Percentiles rank a stretch among this genome's conserved stretches.
Conservation (phyloP, 768 basidiomycete genomes). For the Suillus ampliporus region DNA sequence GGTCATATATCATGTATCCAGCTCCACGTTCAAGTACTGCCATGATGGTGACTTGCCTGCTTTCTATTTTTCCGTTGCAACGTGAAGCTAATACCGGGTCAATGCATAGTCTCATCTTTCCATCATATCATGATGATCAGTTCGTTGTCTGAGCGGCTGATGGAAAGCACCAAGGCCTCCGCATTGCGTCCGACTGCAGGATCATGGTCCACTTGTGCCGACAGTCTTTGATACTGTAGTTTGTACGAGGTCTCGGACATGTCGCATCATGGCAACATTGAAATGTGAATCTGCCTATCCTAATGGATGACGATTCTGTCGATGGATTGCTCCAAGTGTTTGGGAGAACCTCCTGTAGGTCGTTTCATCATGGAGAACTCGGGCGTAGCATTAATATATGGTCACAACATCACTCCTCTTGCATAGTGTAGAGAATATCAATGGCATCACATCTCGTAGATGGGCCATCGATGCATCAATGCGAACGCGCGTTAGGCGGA, state of each 20-base stretch:
- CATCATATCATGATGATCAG: neutral
- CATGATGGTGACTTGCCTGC: neutral
- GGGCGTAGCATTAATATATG: neutral
- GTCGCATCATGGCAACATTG: neutral
- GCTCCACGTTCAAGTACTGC: neutral
- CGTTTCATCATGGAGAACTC: neutral
- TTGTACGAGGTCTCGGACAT: too few relatives aligned
- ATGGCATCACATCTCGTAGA: neutral
- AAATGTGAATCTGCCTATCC: neutral
- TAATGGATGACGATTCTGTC: too few relatives aligned
- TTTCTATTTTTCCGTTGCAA: neutral
- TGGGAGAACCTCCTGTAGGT: neutral
- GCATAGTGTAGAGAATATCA: too few relatives aligned
- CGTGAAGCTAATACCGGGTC: neutral
- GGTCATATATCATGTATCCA: too few relatives aligned
- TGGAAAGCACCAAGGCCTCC: too few relatives aligned
- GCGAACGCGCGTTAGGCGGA: slow-evolving; percentile 5
- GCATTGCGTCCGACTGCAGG: too few relatives aligned
- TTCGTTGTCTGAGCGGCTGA: neutral
- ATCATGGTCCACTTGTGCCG: neutral
- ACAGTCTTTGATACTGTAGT: too few relatives aligned
- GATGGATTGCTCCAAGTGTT: neutral
- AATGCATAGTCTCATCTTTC: neutral
- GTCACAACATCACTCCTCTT: too few relatives aligned
- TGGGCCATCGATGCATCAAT: neutral